Evolutionary conservation across 176 grass and related monocot genomes (phyloP), one percentile per base, ranked within the genome.

Genomic region (Typha latifolia): DNA sequence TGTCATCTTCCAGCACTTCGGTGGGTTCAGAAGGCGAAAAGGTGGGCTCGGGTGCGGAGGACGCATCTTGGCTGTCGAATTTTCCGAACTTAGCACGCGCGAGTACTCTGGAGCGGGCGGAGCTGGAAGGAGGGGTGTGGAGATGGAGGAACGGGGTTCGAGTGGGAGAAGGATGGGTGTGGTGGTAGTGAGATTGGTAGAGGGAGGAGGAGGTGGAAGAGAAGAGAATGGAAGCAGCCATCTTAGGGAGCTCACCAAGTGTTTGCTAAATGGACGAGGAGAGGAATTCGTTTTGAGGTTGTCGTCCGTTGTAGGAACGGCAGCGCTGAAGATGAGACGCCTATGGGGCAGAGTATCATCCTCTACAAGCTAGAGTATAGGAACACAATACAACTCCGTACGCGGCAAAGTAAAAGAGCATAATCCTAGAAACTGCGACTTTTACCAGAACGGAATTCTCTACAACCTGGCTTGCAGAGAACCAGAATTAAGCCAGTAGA

Each of bases 1-100:
- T 83, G 77, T 85, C 90, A 3, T 94, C 90, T 22, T 72, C 72
- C 43, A 27, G 14, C 19, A 74, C 16, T 13, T 51, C 12, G 12
- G 71, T 32, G 10, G 20, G 56, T 12, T 57, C 68, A 9, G 48
- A 16, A 5, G 27, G 48, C 47, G 47, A 43, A 43, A 43, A 12
- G 32, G 49, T 50, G 14, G 49, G 53, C 7, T 23, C 82, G 2
- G 79, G 27, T 59, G 53, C 77, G 2, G 47, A 14, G 10, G 87
- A 62, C 31, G 64, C 67, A 51, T 85, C 90, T 8, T 82, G 62
- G 18, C 73, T 79, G 63, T 96, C 88, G 70, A 91, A 96, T 81
- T 89, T 91, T 47, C 82, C 80, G 37, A 96, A 91, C 85, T 91
- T 96, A 29, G 85, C 80, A 4, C 66, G 70, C 14, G 82, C 49